Conservation (phyloP, 2,329 filamentous ascomycete species). For the Penicillium palitans region DNA sequence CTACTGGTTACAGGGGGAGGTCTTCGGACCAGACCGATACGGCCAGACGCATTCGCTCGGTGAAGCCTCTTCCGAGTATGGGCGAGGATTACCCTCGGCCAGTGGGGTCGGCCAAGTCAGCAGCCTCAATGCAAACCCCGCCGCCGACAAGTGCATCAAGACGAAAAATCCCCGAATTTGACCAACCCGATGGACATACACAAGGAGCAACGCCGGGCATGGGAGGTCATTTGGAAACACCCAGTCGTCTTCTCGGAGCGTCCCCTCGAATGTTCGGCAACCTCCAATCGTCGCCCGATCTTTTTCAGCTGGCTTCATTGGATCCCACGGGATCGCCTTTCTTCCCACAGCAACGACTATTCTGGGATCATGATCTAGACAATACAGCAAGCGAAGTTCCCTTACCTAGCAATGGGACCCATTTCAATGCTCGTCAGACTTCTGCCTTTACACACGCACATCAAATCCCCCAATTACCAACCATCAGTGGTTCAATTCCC, state of each 20-base stretch:
- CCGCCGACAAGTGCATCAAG: constrained; percentile 60
- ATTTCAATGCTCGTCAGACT: constrained; percentile 27
- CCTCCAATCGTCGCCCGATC: constrained; percentile 59
- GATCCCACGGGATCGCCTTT: constrained; percentile 58
- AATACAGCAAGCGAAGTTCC: constrained; percentile 19
- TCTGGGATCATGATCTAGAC: constrained; percentile 49
- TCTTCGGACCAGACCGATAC: constrained; percentile 35
- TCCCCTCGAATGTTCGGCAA: constrained; percentile 53
- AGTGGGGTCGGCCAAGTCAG: constrained; percentile 42
- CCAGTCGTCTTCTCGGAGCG: constrained; percentile 45
- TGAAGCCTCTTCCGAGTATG: constrained; percentile 29
- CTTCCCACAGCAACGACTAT: constrained; percentile 55
- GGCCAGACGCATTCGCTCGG: constrained; percentile 32
- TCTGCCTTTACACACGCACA: constrained; percentile 22
- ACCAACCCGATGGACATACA: constrained; percentile 22
- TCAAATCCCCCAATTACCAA: constrained; percentile 39
- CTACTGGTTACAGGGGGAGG: constrained; percentile 21
- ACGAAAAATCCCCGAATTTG: constrained; percentile 45
- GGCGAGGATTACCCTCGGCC: constrained; percentile 36
- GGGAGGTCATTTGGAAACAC: constrained; percentile 45
- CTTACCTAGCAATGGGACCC: constrained; percentile 15
- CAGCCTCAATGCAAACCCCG: constrained; percentile 59
- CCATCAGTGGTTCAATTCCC: constrained; percentile 36
- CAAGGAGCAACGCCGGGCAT: constrained; percentile 26
- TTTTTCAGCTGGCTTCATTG: constrained; percentile 54